A percentile compares a stretch with the other conserved stretches of the same genome.
Conservation (phyloP, 805 yeast genomes). For the Pichia insulana region DNA sequence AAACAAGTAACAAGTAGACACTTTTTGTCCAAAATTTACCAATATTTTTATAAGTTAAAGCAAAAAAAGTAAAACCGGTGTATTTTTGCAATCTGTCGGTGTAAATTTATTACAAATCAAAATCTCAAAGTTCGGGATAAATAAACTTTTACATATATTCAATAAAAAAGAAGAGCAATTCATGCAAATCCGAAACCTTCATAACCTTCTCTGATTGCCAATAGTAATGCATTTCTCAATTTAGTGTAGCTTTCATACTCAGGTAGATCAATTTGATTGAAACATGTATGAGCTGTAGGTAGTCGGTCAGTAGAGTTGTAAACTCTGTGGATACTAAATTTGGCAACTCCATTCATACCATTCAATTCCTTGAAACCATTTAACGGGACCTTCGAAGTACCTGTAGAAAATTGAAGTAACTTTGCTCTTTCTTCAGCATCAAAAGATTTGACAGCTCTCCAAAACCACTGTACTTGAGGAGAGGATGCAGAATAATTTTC, state of each 20-base stretch:
- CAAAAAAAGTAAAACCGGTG: too few relatives aligned
- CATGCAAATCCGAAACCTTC: slow-evolving; percentile 90
- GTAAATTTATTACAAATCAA: too few relatives aligned
- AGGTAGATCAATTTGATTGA: slow-evolving; percentile 90
- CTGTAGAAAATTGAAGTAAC: slow-evolving; percentile 89
- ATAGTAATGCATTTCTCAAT: slow-evolving; percentile 65
- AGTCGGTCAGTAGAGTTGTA: slow-evolving; percentile 78
- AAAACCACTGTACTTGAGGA: slow-evolving; percentile 89
- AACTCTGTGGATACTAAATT: slow-evolving; percentile 84
- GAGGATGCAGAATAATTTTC: slow-evolving; percentile 76
- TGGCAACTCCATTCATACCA: slow-evolving; percentile 79
- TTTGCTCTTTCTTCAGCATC: slow-evolving; percentile 92
- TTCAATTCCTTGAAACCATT: slow-evolving; percentile 86
- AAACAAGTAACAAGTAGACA: too few relatives aligned
- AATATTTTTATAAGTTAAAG: too few relatives aligned
- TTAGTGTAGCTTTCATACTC: slow-evolving; percentile 86
- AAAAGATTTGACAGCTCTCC: slow-evolving; percentile 95
- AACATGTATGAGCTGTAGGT: slow-evolving; percentile 95
- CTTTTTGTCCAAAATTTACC: too few relatives aligned
- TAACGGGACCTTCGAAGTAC: slow-evolving; percentile 92
- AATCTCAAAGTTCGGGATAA: not conserved
- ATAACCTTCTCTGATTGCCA: slow-evolving; percentile 90
- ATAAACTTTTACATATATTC: not conserved
- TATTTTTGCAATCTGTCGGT: too few relatives aligned
- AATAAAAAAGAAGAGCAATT: not conserved